Evolutionary conservation across 768 basidiomycete genomes (phyloP), one percentile per base, ranked within the genome.

Genomic region (Suillus decipiens): DNA sequence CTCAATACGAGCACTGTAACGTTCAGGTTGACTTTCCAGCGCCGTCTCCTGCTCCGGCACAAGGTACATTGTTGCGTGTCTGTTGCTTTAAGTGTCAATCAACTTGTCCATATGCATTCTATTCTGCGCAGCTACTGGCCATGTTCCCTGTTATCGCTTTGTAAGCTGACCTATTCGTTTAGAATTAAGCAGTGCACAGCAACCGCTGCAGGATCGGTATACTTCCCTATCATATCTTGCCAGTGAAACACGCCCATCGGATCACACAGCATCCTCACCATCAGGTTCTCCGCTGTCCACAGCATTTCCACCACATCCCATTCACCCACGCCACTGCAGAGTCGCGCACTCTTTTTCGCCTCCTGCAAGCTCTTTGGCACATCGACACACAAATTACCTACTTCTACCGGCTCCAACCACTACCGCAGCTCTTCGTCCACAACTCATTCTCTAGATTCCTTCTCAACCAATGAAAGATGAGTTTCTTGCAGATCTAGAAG

Each of bases 301-400:
- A 6, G 65, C 67, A 43, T 92, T 91, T 70, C 89, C 90, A 11
- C 90, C 89, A 1, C 86, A 88, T 0, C 82, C 83, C 88, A 1
- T 89, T 88, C 0, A 84, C 86, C 11, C 86, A 89, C 12, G 82
- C 84, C 8, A 86, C 87, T 5, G 82, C 89, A 2, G 3, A 88
- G 89, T 59, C 86, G 91, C 2, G 93, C 93, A 0, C 75, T 94
- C n/a, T 89, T 81, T 64, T 78, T 92, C 6, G 93, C 93, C 5
- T 88, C 90, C n/a, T 90, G 90, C 76, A 94, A 90, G 72, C 78
- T 94, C 3, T 93, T 93, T 69, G 90, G 92, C 2, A 77, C 84
- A 15, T 68, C 79, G 10, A 75, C 78, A 7, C 70, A 70, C 58
- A 67, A 82, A 64, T 72, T 79, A 51, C 74, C 82, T 11, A 64